Evolutionary conservation across 2,329 filamentous ascomycete species (phyloP), one percentile per base, ranked within the genome.

Genomic region (Scleromitrula shiraiana): DNA sequence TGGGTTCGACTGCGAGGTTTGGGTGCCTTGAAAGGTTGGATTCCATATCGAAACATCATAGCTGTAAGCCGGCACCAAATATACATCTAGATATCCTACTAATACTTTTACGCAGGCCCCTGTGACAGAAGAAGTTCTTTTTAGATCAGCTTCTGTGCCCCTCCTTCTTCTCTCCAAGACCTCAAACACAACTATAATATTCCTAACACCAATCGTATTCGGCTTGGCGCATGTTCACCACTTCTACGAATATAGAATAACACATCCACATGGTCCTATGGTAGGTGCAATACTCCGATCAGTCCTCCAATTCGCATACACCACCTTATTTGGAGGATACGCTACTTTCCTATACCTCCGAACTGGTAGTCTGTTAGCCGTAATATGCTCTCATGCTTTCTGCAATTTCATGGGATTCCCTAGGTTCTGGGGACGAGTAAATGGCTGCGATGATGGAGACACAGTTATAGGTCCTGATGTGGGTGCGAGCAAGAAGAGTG

Each of bases 341-440:
- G 90, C 86, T 4, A 89, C 88, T 0, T 98, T 97, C 59, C 61
- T 96, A 17, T 95, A 85, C 61, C 64, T 98, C 17, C 82, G 91
- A 29, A 94, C 89, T 0, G 89, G 88, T 3, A 94, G 85, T 40
- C 68, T 97, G 32, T 74, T 83, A 33, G 82, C 85, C 10, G 84
- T 84, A 26, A 82, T 91, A 45, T 62, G 82, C 17, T 83, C 87
- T 5, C 93, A 98, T 62, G 76, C 80, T 8, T 93, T 97, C 63
- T 98, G 93, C 70, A 98, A 98, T 64, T 85, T 78, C 70, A 86
- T 90, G 76, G 93, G 93, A 7, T 70, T 97, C 41, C 93, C 93
- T 19, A 77, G 89, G 6, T 68, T 97, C 50, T 95, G 86, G 82
- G 91, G 93, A 1, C 72, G 77, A 7, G 78, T 96, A 3, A 77